These are phyloP conservation scores for Neobulgaria alba DNA, from an alignment of 2,329 filamentous ascomycete species.

Conservation along the genomic window DNA sequence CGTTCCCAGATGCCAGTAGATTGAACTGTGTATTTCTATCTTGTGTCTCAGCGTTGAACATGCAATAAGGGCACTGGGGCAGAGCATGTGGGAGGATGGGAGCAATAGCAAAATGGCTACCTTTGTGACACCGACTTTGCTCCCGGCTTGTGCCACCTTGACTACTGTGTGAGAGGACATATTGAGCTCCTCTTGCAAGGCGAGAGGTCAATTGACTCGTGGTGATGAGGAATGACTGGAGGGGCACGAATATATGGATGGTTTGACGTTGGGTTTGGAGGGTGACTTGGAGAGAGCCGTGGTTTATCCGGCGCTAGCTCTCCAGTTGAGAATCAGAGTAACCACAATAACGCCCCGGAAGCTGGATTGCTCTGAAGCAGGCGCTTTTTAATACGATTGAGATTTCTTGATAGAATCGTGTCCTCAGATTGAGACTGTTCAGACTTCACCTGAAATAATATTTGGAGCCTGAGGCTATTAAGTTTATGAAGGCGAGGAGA, in stretches of 20 bases:
- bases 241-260: not conserved
- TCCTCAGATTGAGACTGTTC: too few species aligned
- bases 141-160: conserved; percentile 49
- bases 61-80: not conserved
- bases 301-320: conserved; percentile 5
- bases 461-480: too few species aligned
- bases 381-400: too few species aligned
- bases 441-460: too few species aligned
- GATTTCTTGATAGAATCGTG: too few species aligned
- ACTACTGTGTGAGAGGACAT: conserved; percentile 44
- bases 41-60: not conserved
- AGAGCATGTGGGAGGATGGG: conserved; percentile 2
- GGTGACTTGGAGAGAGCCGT: conserved; percentile 3
- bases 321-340: too few species aligned
- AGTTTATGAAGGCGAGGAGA: too few species aligned
- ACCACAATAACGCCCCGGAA: too few species aligned
- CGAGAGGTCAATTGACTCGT: conserved; percentile 21
- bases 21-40: conserved; percentile 91
- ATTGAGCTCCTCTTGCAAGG: conserved; percentile 13
- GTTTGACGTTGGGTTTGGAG: conserved; percentile 10
- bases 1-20: conserved; percentile 82
- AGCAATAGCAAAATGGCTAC: conserved; percentile 31
- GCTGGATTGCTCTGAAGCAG: too few species aligned
- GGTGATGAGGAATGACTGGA: conserved; percentile 5
- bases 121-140: conserved; percentile 48